Base-by-base conservation (phyloP, 495 filamentous ascomycete species). In the Penicilliopsis zonata region DNA sequence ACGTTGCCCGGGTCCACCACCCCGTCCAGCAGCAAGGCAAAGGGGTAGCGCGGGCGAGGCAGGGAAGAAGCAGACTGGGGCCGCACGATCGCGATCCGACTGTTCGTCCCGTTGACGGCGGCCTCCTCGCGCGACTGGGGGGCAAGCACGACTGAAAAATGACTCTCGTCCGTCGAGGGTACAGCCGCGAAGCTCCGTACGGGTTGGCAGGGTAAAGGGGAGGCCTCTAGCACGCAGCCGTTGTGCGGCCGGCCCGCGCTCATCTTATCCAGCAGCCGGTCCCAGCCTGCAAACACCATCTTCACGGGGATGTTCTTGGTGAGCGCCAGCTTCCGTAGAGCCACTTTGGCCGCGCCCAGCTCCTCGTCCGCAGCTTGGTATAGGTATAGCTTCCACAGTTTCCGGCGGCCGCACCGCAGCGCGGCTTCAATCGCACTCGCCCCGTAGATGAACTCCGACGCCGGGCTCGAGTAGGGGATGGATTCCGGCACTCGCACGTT, bases 361-460 rank as follows among this genome's bases (percentile, higher is more conserved):
- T 47, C 61, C 58, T 46, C 71, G 3, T 53, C 65, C 3, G 41
- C 32, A 13, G 31, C 37, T 37, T 64, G 57, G 52, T 78, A 86
- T 12, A 86, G 54, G 52, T 95, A 93, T 5, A 98, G 65, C 32
- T 80, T 83, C 61, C 90, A 94, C 3, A 94, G 52, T 42, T 84
- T 68, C 24, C 90, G 74, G 8, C 70, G 66, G 13, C 61, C 55
- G 30, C 73, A 69, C 36, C 62, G 75, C 13, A 98, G 57, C 1
- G 87, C 88, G 5, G 88, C 82, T 34, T 80, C 73, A n/a, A 95
- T 81, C 2, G 79, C 72, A 5, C 77, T 77, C 10, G 69, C 71
- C 9, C 90, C 90, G 47, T 93, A 96, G 5, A 98, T 69, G 51
- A 94, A 96, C 38, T 92, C 79, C 1, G 86, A 90, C 22, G 86